Percentiles rank a stretch among this genome's conserved stretches.
Conservation (phyloP, 2,329 filamentous ascomycete species). For the Davidsoniella eucalypti region DNA sequence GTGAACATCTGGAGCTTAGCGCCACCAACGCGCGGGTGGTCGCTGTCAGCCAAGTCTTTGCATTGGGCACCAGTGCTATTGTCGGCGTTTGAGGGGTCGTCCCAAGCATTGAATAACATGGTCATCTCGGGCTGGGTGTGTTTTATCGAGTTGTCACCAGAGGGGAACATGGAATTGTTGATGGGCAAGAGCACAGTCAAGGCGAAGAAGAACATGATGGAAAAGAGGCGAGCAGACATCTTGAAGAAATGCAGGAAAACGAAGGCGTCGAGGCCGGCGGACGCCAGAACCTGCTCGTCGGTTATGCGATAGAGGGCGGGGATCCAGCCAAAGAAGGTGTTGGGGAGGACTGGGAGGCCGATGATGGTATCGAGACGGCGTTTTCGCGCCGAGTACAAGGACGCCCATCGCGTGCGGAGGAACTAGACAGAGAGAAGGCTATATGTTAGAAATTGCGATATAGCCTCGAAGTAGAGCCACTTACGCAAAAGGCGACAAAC, state of each 20-base stretch:
- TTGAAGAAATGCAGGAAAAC: conserved; percentile 94
- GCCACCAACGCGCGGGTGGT: conserved; percentile 11
- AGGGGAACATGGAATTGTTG: conserved; percentile 46
- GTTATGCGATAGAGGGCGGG: conserved; percentile 67
- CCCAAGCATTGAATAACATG: not conserved
- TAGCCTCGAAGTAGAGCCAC: conserved; percentile 17
- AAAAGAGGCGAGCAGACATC: conserved; percentile 75
- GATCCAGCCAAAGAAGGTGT: conserved; percentile 87
- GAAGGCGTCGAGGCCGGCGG: conserved; percentile 86
- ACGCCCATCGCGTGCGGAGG: conserved; percentile 78
- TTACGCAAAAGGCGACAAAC: conserved; percentile 61
- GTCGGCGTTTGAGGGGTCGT: conserved; percentile 5
- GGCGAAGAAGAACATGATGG: conserved; percentile 66
- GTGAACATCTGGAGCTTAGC: conserved; percentile 36
- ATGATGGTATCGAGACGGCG: conserved; percentile 44
- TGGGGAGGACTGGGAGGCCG: conserved; percentile 60
- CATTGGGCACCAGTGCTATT: conserved; percentile 10
- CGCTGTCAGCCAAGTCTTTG: conserved; percentile 19
- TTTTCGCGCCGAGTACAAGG: conserved; percentile 78
- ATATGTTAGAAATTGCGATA: conserved; percentile 2
- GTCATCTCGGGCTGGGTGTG: conserved; percentile 2
- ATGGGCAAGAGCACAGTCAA: conserved; percentile 70
- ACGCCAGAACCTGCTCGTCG: conserved; percentile 76
- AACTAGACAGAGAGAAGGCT: conserved; percentile 32
- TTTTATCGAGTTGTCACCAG: conserved; percentile 2